Percentiles rank a stretch among this genome's conserved stretches.
Conservation (phyloP, 148 eudicot genomes). For the Silene conica region DNA sequence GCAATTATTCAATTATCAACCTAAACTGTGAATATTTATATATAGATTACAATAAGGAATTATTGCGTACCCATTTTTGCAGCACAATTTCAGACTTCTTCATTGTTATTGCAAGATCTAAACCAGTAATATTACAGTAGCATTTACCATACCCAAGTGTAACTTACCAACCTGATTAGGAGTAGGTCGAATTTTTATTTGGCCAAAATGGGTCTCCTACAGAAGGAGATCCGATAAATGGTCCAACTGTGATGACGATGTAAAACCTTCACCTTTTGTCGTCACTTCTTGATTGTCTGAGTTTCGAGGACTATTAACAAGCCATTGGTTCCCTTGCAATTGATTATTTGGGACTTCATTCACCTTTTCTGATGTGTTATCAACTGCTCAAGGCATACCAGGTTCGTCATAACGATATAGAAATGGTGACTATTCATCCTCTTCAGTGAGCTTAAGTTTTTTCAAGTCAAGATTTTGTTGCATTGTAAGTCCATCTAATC, state of each 20-base stretch:
- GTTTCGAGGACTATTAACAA: conserved; percentile 26
- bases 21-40: no score
- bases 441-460: conserved; percentile 50
- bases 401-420: conserved; percentile 27
- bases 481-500: background rate
- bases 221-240: conserved; percentile 26
- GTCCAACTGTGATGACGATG: conserved; percentile 44
- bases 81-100: no score
- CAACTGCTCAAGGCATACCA: conserved; percentile 22
- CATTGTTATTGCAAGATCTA: no score
- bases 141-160: background rate
- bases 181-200: conserved; percentile 32
- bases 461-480: conserved; percentile 62
- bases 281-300: conserved; percentile 19
- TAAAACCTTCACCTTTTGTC: conserved; percentile 27
- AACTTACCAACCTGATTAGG: conserved; percentile 47
- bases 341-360: conserved; percentile 22
- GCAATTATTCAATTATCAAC: no score
- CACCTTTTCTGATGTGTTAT: conserved; percentile 17
- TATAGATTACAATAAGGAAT: no score
- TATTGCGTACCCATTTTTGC: no score
- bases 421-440: conserved; percentile 17
- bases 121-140: background rate
- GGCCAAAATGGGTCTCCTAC: conserved; percentile 55
- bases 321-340: conserved; percentile 21